Conservation (phyloP, 768 basidiomycete species). For the Lactarius quietus region DNA sequence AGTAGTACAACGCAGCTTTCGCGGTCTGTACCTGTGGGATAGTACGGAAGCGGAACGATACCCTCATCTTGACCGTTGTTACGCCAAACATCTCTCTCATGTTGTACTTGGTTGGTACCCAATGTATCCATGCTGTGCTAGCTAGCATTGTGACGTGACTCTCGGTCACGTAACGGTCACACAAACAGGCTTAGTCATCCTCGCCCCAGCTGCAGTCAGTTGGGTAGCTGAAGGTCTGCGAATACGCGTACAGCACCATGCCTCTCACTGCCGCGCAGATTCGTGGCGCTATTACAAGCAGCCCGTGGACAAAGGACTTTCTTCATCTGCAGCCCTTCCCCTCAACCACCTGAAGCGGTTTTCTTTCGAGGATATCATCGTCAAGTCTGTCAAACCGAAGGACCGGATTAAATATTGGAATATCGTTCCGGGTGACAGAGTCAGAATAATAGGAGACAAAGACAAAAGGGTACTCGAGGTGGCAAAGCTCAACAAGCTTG, state of each 20-base stretch:
- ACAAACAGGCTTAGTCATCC: slow-evolving; percentile 11
- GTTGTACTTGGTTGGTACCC: slow-evolving; percentile 25
- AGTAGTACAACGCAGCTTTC: slow-evolving; percentile 29
- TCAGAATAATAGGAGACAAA: slow-evolving; percentile 65
- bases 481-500: slow-evolving; percentile 65
- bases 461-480: slow-evolving; percentile 63
- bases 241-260: slow-evolving; percentile 8
- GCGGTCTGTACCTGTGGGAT: slow-evolving; percentile 21
- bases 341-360: slow-evolving; percentile 46
- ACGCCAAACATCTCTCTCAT: slow-evolving; percentile 16
- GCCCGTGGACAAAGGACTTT: slow-evolving; percentile 61
- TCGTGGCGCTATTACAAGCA: slow-evolving; percentile 21
- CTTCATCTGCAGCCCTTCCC: slow-evolving; percentile 62
- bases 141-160: neutral
- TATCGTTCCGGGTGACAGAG: slow-evolving; percentile 78
- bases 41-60: slow-evolving; percentile 13
- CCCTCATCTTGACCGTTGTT: slow-evolving; percentile 16
- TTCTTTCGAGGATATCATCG: slow-evolving; percentile 39
- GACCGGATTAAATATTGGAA: slow-evolving; percentile 87
- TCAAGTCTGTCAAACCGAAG: slow-evolving; percentile 55
- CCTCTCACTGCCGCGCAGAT: slow-evolving; percentile 24
- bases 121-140: slow-evolving; percentile 15
- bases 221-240: neutral
- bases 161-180: neutral
- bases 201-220: neutral